phyloP scores from a whole-genome alignment of 257 asterid genomes.

The Echites panduratus region DNA sequence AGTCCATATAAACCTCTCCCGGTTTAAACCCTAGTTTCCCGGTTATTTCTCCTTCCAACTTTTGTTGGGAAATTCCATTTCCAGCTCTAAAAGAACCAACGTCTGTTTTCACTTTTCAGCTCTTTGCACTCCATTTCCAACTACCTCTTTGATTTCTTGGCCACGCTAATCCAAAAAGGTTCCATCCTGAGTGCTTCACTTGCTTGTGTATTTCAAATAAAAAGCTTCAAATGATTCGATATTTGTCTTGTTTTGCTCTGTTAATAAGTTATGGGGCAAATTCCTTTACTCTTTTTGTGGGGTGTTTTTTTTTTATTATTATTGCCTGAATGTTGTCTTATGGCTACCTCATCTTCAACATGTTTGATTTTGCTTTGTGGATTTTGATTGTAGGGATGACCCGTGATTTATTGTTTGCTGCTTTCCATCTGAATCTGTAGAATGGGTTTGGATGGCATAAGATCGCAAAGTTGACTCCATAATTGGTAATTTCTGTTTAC shows the following conservation, averaged over 20 bases:
- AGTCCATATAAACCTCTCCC: slow-evolving; percentile 4
- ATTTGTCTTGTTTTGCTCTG: neutral
- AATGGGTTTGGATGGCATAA: slow-evolving; percentile 5
- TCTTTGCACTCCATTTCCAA: neutral
- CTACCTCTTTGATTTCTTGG: neutral
- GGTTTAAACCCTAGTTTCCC: slow-evolving; percentile 13
- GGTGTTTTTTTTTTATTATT: neutral
- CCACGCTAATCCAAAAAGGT: neutral
- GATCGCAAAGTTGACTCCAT: slow-evolving; percentile 4
- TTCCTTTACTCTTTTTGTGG: neutral
- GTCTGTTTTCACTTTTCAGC: slow-evolving; percentile 5
- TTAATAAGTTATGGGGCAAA: neutral
- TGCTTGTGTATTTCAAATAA: neutral
- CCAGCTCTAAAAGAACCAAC: slow-evolving; percentile 10
- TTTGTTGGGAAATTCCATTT: neutral
- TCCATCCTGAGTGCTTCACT: slow-evolving; percentile 3
- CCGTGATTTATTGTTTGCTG: slow-evolving; percentile 3
- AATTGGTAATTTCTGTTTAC: slow-evolving; percentile 6
- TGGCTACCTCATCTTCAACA: neutral
- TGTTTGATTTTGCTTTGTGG: slow-evolving; percentile 4
- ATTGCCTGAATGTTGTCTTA: too few species aligned
- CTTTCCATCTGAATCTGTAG: neutral
- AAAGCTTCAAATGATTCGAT: neutral
- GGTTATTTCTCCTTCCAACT: neutral
- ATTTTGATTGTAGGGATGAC: slow-evolving; percentile 14